Evolutionary conservation across 352 stramenopile species (phyloP).

Genomic region (Pythium inflatum): DNA sequence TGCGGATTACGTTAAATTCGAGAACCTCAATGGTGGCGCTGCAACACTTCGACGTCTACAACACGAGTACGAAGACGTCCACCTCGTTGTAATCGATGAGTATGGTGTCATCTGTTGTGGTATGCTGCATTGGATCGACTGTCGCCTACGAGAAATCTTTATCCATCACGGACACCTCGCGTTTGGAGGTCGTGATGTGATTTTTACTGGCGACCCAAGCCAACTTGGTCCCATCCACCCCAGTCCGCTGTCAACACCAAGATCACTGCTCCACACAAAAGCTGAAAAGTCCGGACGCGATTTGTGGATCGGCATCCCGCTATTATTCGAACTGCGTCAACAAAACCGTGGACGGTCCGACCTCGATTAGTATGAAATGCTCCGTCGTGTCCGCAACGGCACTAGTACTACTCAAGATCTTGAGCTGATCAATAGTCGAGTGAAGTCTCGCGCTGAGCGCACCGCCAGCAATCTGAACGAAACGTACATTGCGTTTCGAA

Average conservation of each 20-base stretch:
- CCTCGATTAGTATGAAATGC: constrained; percentile 8
- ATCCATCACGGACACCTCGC: background rate
- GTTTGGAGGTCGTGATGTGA: constrained; percentile 3
- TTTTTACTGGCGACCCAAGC: constrained; percentile 5
- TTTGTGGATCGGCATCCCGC: too few species aligned
- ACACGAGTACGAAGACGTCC: background rate
- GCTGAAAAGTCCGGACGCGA: too few species aligned
- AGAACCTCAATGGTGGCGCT: background rate
- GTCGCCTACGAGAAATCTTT: constrained; percentile 2
- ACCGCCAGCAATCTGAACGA: background rate
- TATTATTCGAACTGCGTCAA: background rate
- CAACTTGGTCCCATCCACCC: background rate
- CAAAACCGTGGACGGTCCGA: constrained; percentile 4
- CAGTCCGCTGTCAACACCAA: background rate
- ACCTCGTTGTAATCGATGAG: constrained; percentile 7
- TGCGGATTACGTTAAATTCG: background rate
- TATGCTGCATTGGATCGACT: constrained; percentile 11
- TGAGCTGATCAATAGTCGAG: background rate
- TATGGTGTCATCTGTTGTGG: constrained; percentile 7
- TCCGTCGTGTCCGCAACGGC: background rate
- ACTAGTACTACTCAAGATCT: background rate
- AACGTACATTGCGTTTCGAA: constrained; percentile 1
- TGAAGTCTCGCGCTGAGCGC: background rate
- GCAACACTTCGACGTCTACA: background rate
- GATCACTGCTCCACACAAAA: too few species aligned